These are phyloP conservation scores for Trichomonas vaginalis DNA, from an alignment of 208 protist species.

Conservation along the genomic window DNA sequence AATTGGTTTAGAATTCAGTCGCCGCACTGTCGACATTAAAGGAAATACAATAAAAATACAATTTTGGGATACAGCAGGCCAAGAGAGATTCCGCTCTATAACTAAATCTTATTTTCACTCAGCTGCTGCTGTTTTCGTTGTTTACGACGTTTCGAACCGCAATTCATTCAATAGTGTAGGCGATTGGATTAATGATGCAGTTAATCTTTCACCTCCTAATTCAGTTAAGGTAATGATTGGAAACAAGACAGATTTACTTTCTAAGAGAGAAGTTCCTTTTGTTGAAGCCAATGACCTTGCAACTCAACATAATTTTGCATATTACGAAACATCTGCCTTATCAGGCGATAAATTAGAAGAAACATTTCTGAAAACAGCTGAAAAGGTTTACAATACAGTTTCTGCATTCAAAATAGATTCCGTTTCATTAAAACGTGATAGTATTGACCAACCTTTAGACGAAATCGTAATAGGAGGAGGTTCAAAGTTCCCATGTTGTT, in stretches of 20 bases:
- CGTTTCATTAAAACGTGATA: too few species aligned
- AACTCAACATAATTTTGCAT: neutral
- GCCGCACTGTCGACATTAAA: neutral
- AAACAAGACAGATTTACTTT: neutral
- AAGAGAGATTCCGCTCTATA: neutral
- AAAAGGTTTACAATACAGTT: neutral
- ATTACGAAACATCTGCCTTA: neutral
- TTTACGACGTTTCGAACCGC: constrained; percentile 1
- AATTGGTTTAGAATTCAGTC: neutral
- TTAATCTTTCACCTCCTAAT: neutral
- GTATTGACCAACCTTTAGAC: too few species aligned
- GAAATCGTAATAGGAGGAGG: too few species aligned
- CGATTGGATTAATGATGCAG: neutral
- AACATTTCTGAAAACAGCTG: neutral
- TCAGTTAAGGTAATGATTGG: neutral
- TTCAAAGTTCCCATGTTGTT: too few species aligned
- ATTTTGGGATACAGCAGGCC: neutral
- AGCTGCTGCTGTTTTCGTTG: neutral
- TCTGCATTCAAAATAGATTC: neutral
- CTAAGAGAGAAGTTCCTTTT: neutral
- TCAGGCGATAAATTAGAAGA: neutral
- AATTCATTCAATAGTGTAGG: neutral
- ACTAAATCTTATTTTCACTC: neutral
- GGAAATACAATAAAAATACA: neutral
- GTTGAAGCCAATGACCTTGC: neutral